Evolutionary conservation across 495 filamentous ascomycete species (phyloP).

Genomic region (Lentithecium fluviatile): DNA sequence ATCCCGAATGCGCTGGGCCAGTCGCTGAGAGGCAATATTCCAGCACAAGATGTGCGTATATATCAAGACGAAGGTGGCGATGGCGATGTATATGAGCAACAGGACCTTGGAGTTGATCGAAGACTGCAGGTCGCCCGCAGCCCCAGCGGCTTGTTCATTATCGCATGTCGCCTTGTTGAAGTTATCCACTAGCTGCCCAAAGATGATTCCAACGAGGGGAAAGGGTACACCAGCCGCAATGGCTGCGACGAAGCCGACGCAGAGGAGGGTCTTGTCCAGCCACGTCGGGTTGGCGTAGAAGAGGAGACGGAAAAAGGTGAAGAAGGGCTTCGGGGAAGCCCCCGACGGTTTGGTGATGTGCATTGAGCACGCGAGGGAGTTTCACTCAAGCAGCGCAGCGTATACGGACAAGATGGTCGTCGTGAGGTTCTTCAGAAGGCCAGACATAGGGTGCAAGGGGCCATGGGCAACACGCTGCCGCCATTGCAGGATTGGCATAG

Average conservation of each 20-base stretch:
- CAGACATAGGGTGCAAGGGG: neutral
- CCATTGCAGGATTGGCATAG: no score
- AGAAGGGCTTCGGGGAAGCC: conserved; percentile 39
- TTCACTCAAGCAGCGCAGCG: no score
- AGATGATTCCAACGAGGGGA: conserved; percentile 65
- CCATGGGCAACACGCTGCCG: neutral
- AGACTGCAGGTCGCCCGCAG: conserved; percentile 41
- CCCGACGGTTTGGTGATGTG: conserved; percentile 1
- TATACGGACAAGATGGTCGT: no score
- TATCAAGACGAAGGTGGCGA: conserved; percentile 61
- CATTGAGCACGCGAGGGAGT: no score
- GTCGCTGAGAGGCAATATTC: conserved; percentile 60
- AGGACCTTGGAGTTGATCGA: conserved; percentile 59
- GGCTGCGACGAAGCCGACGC: conserved; percentile 52
- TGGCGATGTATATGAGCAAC: conserved; percentile 60
- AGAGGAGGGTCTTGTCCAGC: conserved; percentile 51
- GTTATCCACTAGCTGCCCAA: conserved; percentile 66
- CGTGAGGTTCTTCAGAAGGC: neutral
- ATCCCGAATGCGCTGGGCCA: conserved; percentile 65
- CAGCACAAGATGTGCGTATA: conserved; percentile 58
- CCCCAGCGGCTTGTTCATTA: conserved; percentile 29
- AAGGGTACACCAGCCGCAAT: conserved; percentile 67
- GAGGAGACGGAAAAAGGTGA: conserved; percentile 46
- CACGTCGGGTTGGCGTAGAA: conserved; percentile 46
- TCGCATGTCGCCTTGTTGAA: conserved; percentile 60